Conservation (phyloP, 2,329 filamentous ascomycete species). For the Magnaporthiopsis poae region DNA sequence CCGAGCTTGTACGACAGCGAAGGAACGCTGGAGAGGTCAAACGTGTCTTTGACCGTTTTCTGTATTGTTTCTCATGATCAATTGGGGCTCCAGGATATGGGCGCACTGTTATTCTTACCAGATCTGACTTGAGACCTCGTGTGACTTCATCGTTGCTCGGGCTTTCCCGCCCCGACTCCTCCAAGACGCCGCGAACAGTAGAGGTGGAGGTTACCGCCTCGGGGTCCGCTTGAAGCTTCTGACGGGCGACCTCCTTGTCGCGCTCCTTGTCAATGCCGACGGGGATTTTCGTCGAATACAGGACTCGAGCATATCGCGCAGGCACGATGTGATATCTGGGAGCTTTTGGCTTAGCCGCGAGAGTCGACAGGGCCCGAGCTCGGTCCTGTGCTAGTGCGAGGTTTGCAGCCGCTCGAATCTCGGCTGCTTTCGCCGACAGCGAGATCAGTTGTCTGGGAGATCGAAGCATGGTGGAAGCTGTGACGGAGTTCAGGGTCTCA, state of each 20-base stretch:
- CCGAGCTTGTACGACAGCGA: conserved; percentile 59
- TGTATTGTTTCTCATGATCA: conserved; percentile 22
- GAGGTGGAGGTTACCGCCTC: conserved; percentile 52
- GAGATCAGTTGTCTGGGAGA: conserved; percentile 2
- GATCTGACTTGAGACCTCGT: conserved; percentile 33
- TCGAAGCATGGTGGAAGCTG: conserved; percentile 1
- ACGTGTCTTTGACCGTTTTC: conserved; percentile 59
- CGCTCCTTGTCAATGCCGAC: conserved; percentile 37
- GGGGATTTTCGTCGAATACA: conserved; percentile 2
- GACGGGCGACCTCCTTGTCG: conserved; percentile 43
- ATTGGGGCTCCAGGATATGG: conserved; percentile 1
- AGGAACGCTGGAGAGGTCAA: conserved; percentile 55
- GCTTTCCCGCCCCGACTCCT: conserved; percentile 21
- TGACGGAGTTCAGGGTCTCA: not conserved
- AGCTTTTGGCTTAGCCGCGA: not conserved
- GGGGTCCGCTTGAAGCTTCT: conserved; percentile 50
- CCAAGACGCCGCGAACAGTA: conserved; percentile 39
- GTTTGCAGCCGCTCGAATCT: not conserved
- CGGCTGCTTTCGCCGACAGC: not conserved
- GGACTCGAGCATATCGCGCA: not conserved
- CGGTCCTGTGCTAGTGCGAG: not conserved
- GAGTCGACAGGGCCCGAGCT: not conserved
- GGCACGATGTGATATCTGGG: not conserved
- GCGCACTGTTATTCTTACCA: conserved; percentile 35
- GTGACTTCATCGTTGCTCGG: conserved; percentile 21